Conservation (phyloP, 176 grass and related monocot species). For the Olyra latifolia region DNA sequence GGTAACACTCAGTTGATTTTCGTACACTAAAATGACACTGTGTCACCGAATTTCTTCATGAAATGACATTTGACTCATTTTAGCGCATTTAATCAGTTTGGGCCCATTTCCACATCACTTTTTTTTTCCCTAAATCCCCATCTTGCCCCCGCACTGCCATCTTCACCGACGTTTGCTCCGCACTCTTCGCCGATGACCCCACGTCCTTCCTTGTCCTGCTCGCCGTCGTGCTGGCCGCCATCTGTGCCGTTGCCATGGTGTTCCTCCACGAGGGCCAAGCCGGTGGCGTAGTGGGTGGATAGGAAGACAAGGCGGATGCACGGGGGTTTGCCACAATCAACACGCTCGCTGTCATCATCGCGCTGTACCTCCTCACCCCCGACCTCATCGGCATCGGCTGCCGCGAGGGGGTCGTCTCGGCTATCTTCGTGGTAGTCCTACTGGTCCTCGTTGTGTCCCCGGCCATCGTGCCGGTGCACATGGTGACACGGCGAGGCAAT, state of each 20-base stretch:
- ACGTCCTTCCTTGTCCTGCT: slow-evolving; percentile 87
- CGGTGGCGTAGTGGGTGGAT: not conserved
- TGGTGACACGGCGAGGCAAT: slow-evolving; percentile 60
- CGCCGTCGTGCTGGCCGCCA: slow-evolving; percentile 59
- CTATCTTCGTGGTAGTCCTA: slow-evolving; percentile 61
- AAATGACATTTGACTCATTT: too few relatives aligned
- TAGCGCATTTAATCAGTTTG: too few relatives aligned
- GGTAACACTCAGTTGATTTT: too few relatives aligned
- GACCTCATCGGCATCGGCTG: slow-evolving; percentile 62
- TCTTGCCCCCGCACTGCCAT: slow-evolving; percentile 94
- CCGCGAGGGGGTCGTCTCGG: slow-evolving; percentile 38
- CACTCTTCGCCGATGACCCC: slow-evolving; percentile 75
- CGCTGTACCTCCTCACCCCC: slow-evolving; percentile 78
- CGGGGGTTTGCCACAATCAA: slow-evolving; percentile 74
- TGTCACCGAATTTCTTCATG: too few relatives aligned
- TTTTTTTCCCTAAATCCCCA: too few relatives aligned
- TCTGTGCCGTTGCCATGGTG: slow-evolving; percentile 79
- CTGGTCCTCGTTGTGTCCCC: slow-evolving; percentile 70
- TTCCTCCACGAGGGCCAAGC: slow-evolving; percentile 67
- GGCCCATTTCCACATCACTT: slow-evolving; percentile 71
- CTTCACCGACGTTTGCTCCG: slow-evolving; percentile 88
- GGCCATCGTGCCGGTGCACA: slow-evolving; percentile 56
- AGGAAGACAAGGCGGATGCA: slow-evolving; percentile 35
- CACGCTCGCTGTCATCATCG: slow-evolving; percentile 74
- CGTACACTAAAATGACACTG: too few relatives aligned